Evolutionary conservation across 2,329 filamentous ascomycete genomes (phyloP).

Genomic region (Pyrenophora tritici-repentis): DNA sequence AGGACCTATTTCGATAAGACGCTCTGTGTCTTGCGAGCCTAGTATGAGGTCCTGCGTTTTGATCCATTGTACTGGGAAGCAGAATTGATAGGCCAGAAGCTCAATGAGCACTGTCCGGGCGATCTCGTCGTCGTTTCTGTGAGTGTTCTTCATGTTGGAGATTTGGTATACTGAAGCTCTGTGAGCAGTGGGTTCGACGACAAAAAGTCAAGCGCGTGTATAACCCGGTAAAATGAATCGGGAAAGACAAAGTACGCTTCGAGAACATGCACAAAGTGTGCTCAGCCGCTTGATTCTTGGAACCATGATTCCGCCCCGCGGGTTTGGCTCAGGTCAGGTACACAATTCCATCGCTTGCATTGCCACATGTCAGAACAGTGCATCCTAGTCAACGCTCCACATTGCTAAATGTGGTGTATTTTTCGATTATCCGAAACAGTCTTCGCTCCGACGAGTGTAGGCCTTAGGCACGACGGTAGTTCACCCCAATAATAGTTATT

Average conservation of each 20-base stretch:
- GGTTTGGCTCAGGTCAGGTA: background rate
- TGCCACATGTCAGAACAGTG: background rate
- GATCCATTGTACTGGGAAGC: conserved; percentile 37
- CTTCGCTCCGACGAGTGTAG: background rate
- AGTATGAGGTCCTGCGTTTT: conserved; percentile 48
- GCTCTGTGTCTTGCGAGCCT: conserved; percentile 28
- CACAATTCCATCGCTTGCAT: too few species aligned
- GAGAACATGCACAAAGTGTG: background rate
- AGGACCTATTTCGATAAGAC: conserved; percentile 50
- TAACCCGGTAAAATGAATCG: background rate
- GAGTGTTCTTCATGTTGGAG: background rate
- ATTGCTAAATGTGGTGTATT: background rate
- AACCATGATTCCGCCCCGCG: background rate
- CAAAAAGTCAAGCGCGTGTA: background rate
- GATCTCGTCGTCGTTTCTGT: conserved; percentile 1
- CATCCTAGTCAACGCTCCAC: background rate
- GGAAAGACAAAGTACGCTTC: background rate
- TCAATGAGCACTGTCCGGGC: background rate
- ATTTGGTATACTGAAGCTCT: background rate
- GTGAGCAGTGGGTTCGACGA: background rate
- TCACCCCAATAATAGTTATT: too few species aligned
- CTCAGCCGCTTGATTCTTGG: background rate
- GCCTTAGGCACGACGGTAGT: too few species aligned
- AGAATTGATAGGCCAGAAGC: conserved; percentile 13
- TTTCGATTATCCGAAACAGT: background rate